Evolutionary conservation across 129 eudicot species (phyloP).

Genomic region (Artemisia annua): DNA sequence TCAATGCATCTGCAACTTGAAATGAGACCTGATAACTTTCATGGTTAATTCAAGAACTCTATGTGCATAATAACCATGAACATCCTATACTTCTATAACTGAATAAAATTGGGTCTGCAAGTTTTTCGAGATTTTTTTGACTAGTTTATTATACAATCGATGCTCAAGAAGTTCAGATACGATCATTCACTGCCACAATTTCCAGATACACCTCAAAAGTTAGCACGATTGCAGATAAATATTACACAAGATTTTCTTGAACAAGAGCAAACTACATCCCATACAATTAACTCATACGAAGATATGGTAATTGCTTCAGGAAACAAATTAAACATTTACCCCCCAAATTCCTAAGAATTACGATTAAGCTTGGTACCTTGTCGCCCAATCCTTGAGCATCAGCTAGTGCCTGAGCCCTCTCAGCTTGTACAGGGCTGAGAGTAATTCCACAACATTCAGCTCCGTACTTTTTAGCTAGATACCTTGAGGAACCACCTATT

Average conservation of each 20-base stretch:
- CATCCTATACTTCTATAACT: too few relatives aligned
- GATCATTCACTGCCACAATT: not conserved
- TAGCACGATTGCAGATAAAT: not conserved
- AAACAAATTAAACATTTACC: not conserved
- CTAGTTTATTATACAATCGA: not conserved
- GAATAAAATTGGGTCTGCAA: too few relatives aligned
- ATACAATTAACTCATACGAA: slow-evolving; percentile 2
- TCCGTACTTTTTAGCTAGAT: slow-evolving; percentile 69
- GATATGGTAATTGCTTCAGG: not conserved
- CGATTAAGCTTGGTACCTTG: slow-evolving; percentile 38
- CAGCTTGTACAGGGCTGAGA: slow-evolving; percentile 81
- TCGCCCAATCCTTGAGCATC: slow-evolving; percentile 66
- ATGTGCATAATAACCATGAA: too few relatives aligned
- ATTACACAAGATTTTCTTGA: too few relatives aligned
- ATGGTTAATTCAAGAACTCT: too few relatives aligned
- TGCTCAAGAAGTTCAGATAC: slow-evolving; percentile 1
- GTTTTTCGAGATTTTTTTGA: too few relatives aligned
- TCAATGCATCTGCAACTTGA: slow-evolving; percentile 91
- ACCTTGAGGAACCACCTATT: slow-evolving; percentile 91
- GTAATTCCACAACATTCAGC: slow-evolving; percentile 71
- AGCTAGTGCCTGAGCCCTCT: slow-evolving; percentile 87
- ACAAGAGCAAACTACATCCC: too few relatives aligned
- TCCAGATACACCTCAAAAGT: not conserved
- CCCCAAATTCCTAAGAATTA: not conserved
- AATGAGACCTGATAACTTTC: slow-evolving; percentile 74